Evolutionary conservation across 257 asterid genomes (phyloP).

Genomic region (Solanum okadae): DNA sequence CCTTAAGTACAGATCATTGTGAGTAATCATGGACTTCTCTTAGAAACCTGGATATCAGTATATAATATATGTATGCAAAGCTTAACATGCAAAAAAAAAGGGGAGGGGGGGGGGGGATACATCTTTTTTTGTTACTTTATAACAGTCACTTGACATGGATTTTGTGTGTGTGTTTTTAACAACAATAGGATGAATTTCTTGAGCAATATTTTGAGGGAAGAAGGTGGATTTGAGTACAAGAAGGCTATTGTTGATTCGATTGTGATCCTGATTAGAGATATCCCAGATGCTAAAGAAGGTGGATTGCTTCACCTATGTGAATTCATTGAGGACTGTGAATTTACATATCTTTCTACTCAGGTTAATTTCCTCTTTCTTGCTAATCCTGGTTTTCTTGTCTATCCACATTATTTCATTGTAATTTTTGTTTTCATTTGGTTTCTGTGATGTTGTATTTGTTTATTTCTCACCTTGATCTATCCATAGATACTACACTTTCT

Average conservation of each 20-base stretch:
- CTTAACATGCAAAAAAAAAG: background rate
- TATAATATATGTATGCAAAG: conserved; percentile 2
- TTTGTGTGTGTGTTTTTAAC: background rate
- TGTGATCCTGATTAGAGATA: conserved; percentile 89
- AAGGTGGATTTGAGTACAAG: conserved; percentile 93
- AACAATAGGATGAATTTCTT: conserved; percentile 76
- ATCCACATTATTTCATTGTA: background rate
- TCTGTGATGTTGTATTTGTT: background rate
- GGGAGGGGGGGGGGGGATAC: background rate
- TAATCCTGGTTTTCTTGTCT: background rate
- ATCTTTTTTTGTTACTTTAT: background rate
- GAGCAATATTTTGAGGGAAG: conserved; percentile 93
- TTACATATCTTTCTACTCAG: conserved; percentile 96
- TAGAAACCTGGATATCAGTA: background rate
- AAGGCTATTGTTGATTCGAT: conserved; percentile 94
- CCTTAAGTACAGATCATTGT: conserved; percentile 88
- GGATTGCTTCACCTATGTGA: conserved; percentile 91
- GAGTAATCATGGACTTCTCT: conserved; percentile 26
- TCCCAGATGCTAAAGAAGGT: conserved; percentile 94
- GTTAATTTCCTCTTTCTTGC: conserved; percentile 17
- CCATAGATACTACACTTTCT: conserved; percentile 81
- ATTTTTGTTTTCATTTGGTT: background rate
- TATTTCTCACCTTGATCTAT: background rate
- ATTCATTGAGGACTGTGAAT: conserved; percentile 97
- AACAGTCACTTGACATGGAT: background rate